Evolutionary conservation across 2,329 filamentous ascomycete genomes (phyloP), one percentile per base, ranked within the genome.

Genomic region (Penicillium sp.): DNA sequence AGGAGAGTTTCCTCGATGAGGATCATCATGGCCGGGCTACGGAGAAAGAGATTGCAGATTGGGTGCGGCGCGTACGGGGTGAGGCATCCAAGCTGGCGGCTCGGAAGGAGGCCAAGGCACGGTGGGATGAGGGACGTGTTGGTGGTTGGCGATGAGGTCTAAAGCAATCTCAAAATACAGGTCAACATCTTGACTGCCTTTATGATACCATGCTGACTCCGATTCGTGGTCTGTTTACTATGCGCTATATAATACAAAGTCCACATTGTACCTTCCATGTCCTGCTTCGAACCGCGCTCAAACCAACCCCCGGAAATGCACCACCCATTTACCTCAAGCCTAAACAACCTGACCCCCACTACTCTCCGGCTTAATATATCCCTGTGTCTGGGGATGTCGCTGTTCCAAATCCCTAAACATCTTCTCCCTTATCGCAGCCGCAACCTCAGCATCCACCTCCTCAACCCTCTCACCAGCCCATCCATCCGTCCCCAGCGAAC

Each of bases 71-170:
- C 61, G 86, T 95, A 56, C 78, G 88, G 58, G 89, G 91, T 59
- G 87, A 86, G 9, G 87, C 84, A 64, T 85, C 86, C 59, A 73
- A 85, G 50, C 84, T 84, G 54, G 94, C 93, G 63, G 74, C 90
- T 47, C 78, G 93, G 51, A 82, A 84, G 63, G 93, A 97, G 73
- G 80, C 88, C 57, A 95, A 90, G 69, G 86, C 89, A 62, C 79
- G 93, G 60, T 97, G 93, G 93, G 93, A 97, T 66, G 91, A 97
- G 70, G 89, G 91, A 22, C 78, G 91, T 58, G 91, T 97, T 31
- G 91, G 91, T 10, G 93, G 93, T 1, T 97, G 93, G 93, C 80
- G 91, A 63, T 91, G 74, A 40, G 19, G 17, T 24, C 1, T 10
- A 9, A 33, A 10, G 2, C 1, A 35, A 44, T 7, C 31, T 17